Conservation (phyloP, 805 yeast genomes). For the Schwanniomyces pseudopolymorphus region DNA sequence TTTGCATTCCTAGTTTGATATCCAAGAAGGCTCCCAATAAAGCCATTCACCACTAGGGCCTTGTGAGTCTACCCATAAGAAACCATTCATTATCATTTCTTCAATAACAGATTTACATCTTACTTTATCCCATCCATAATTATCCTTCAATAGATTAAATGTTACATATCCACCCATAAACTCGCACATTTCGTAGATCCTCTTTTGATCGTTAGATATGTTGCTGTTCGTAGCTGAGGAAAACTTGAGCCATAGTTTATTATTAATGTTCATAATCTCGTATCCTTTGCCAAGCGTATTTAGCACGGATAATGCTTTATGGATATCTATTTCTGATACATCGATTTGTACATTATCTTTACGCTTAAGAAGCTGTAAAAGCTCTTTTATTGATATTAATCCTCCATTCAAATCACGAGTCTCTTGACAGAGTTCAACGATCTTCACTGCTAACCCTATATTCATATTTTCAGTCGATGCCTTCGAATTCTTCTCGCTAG, state of each 20-base stretch:
- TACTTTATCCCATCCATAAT: constrained; percentile 68
- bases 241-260: constrained; percentile 50
- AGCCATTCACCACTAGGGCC: constrained; percentile 43
- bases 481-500: constrained; percentile 29
- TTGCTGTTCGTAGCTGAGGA: constrained; percentile 25
- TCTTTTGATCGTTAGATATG: constrained; percentile 59
- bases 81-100: constrained; percentile 78
- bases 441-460: constrained; percentile 66
- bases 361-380: constrained; percentile 26
- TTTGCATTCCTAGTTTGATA: constrained; percentile 20
- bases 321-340: constrained; percentile 51
- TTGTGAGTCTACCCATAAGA: constrained; percentile 77
- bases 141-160: constrained; percentile 62
- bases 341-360: constrained; percentile 30
- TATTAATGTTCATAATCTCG: constrained; percentile 57
- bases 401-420: constrained; percentile 83
- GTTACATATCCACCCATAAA: constrained; percentile 73
- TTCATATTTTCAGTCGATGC: constrained; percentile 51
- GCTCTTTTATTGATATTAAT: constrained; percentile 56
- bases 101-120: constrained; percentile 65
- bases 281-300: constrained; percentile 68
- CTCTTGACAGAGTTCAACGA: constrained; percentile 72
- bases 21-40: constrained; percentile 81
- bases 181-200: constrained; percentile 72
- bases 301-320: constrained; percentile 53